Conservation (phyloP, 1,284 basidiomycete species). For the Ustilago loliicola region DNA sequence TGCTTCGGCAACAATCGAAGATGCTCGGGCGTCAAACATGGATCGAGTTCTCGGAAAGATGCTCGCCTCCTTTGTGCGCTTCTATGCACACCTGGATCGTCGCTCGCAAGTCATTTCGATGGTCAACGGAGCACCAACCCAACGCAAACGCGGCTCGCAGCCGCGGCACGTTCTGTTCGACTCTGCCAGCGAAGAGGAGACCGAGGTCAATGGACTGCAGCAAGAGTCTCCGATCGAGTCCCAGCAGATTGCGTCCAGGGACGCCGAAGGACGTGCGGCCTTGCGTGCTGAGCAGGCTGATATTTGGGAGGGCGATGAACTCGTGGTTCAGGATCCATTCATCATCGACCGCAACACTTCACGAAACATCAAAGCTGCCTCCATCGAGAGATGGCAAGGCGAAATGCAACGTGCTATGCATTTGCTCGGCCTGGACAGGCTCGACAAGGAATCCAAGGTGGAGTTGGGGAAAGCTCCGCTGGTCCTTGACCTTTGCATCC, state of each 20-base stretch:
- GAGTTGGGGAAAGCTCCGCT: conserved; percentile 19
- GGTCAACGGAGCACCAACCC: conserved; percentile 29
- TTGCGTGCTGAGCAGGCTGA: conserved; percentile 54
- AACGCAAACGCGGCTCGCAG: conserved; percentile 14
- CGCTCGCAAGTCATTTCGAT: conserved; percentile 34
- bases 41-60: conserved; percentile 41
- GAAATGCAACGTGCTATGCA: conserved; percentile 31
- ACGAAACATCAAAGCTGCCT: conserved; percentile 55
- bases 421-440: conserved; percentile 12
- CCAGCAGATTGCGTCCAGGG: conserved; percentile 12
- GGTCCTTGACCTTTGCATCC: conserved; percentile 33
- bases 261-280: conserved; percentile 15
- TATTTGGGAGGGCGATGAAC: conserved; percentile 58
- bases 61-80: conserved; percentile 33
- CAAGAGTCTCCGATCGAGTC: background rate
- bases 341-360: conserved; percentile 69
- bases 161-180: conserved; percentile 21
- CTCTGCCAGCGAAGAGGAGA: conserved; percentile 19
- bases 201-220: background rate
- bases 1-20: background rate
- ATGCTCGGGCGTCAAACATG: background rate
- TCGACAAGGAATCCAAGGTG: background rate
- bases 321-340: conserved; percentile 71
- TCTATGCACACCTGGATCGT: conserved; percentile 27
- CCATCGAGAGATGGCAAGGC: conserved; percentile 28